Evolutionary conservation across 306 rosid genomes (phyloP).

Genomic region (Acacia melanoxylon): DNA sequence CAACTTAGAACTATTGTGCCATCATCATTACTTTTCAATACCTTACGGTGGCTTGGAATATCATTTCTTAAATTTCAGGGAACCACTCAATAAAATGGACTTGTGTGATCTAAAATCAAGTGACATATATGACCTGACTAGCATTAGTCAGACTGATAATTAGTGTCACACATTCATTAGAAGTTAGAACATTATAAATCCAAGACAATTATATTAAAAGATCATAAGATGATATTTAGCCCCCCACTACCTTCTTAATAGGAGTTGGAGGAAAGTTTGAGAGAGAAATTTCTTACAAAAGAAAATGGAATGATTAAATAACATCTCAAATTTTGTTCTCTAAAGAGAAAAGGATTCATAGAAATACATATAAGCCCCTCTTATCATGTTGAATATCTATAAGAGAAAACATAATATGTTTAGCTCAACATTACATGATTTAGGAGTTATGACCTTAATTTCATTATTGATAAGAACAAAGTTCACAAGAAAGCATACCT

Average conservation of each 20-base stretch:
- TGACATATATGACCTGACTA: constrained; percentile 2
- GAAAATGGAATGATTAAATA: background rate
- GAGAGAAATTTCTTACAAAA: background rate
- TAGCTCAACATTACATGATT: constrained; percentile 21
- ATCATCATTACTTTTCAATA: constrained; percentile 10
- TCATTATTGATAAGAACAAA: constrained; percentile 17
- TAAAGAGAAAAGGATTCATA: constrained; percentile 15
- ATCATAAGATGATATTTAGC: background rate
- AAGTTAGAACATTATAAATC: background rate
- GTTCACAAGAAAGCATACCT: constrained; percentile 57
- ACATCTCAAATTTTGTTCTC: background rate
- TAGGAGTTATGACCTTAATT: constrained; percentile 26
- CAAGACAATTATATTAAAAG: background rate
- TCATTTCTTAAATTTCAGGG: constrained; percentile 5
- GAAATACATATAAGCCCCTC: constrained; percentile 14
- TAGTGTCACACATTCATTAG: background rate
- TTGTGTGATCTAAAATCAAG: background rate
- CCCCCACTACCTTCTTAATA: background rate
- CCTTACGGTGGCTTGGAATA: background rate
- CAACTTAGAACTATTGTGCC: background rate
- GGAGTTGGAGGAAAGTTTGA: background rate
- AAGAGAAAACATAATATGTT: background rate
- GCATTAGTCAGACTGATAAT: background rate
- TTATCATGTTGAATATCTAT: constrained; percentile 4
- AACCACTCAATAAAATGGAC: constrained; percentile 14